A percentile compares a stretch with the other conserved stretches of the same genome.
These are phyloP conservation scores for Penicillium sp. DNA, from an alignment of 2,329 filamentous ascomycete species.

Conservation along the genomic window DNA sequence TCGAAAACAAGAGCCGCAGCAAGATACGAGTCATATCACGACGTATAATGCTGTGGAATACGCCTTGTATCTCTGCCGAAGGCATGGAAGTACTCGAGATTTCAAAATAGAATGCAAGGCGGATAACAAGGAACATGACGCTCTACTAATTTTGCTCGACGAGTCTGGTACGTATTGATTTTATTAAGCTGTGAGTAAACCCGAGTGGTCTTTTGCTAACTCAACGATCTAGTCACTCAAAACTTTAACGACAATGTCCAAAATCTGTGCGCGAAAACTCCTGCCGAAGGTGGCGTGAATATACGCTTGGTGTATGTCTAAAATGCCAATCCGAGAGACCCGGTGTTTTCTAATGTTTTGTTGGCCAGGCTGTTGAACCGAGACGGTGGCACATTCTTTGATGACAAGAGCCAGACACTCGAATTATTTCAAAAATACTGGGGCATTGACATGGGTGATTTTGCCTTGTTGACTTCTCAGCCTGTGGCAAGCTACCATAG, in stretches of 20 bases:
- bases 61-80: conserved; percentile 19
- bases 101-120: background rate
- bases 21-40: background rate
- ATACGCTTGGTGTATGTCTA: conserved; percentile 12
- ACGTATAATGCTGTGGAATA: conserved; percentile 11
- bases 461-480: conserved; percentile 13
- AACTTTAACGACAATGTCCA: conserved; percentile 14
- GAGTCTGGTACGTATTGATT: conserved; percentile 6
- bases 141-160: conserved; percentile 9
- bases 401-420: background rate
- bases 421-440: conserved; percentile 12
- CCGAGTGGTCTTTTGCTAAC: background rate
- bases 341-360: background rate
- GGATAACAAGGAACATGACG: background rate
- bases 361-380: conserved; percentile 10
- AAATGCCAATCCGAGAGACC: background rate
- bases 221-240: conserved; percentile 3
- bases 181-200: background rate
- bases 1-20: background rate
- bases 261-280: background rate
- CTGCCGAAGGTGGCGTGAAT: conserved; percentile 6
- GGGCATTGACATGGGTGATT: conserved; percentile 12
- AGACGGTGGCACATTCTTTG: conserved; percentile 11
- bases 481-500: conserved; percentile 14
- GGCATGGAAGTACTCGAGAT: conserved; percentile 9